phyloP scores from a whole-genome alignment of 345 rosid genomes.

The Eucalyptus fibrosa region DNA sequence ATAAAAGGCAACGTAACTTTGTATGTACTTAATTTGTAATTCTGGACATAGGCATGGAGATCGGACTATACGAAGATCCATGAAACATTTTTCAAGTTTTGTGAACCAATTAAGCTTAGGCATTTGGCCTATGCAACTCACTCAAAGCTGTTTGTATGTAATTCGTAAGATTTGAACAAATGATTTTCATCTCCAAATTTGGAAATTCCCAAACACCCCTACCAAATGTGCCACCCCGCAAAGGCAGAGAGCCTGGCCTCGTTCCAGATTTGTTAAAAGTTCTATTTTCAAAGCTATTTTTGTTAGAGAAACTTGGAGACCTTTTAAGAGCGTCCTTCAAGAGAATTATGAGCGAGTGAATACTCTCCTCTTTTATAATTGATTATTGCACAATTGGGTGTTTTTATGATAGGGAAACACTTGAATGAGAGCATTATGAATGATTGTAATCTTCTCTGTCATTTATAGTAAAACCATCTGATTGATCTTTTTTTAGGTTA shows the following conservation, averaged over 20 bases:
- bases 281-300: too few relatives aligned
- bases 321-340: too few relatives aligned
- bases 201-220: background rate
- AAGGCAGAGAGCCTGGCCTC: too few relatives aligned
- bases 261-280: too few relatives aligned
- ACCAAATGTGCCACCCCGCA: too few relatives aligned
- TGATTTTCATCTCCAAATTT: background rate
- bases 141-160: background rate
- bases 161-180: fast-evolving
- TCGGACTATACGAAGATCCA: fast-evolving
- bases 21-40: background rate
- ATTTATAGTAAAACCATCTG: background rate
- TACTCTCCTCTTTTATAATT: too few relatives aligned
- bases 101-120: background rate
- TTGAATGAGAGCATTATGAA: too few relatives aligned
- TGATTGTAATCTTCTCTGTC: too few relatives aligned
- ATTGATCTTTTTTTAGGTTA: background rate
- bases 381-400: too few relatives aligned
- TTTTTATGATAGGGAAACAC: too few relatives aligned
- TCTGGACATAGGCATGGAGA: fast-evolving
- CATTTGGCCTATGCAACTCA: background rate
- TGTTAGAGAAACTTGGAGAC: too few relatives aligned
- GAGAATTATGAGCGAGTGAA: too few relatives aligned
- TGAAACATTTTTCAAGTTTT: background rate
- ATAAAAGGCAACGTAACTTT: background rate